Evolutionary conservation across 805 yeast genomes (phyloP), one percentile per base, ranked within the genome.

Genomic region (Metschnikowia sp.): DNA sequence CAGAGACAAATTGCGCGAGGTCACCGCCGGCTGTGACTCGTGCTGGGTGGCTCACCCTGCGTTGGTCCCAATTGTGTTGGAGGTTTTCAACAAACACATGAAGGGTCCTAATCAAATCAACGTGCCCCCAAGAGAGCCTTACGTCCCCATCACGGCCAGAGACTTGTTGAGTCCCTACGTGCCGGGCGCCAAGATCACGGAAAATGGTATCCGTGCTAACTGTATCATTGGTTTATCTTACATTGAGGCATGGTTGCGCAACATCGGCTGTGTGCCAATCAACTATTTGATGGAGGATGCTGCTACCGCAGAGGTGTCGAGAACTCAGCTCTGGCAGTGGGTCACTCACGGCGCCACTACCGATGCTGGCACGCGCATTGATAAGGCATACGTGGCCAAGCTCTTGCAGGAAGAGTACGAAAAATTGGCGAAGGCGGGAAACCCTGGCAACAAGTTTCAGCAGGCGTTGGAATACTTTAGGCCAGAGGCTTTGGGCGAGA

Each of bases 21-120:
- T 85, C 40, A 68, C 74, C 42, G 84, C 86, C 46, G 94, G 94
- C 41, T 89, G 88, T 68, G 95, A 86, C 71, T 90, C 94, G 43
- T 84, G 92, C 49, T 86, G 95, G 95, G 86, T 86, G 62, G 92
- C 92, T 12, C 94, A 86, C 61, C 95, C 95, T 13, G 91, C 90
- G 18, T 74, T 86, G 64, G 87, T 86, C 26, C 77, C 84, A 13
- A 79, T 86, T 53, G 90, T 88, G 36, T 76, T 84, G 62, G 76
- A 78, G 59, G 86, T 86, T 18, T 86, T 86, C 70, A 78, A 82
- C 63, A 79, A 83, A 63, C 77, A 80, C 70, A 83, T 86, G 91
- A 86, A 87, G 55, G 87, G 92, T 34, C 88, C 91, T 54, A 86
- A 86, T 72, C 94, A 86, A 69, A 76, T 86, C 58, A 81, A 72